A percentile compares a stretch with the other conserved stretches of the same genome.
Evolutionary conservation across 129 eudicot genomes (phyloP).

Genomic region (Mikania micrantha): DNA sequence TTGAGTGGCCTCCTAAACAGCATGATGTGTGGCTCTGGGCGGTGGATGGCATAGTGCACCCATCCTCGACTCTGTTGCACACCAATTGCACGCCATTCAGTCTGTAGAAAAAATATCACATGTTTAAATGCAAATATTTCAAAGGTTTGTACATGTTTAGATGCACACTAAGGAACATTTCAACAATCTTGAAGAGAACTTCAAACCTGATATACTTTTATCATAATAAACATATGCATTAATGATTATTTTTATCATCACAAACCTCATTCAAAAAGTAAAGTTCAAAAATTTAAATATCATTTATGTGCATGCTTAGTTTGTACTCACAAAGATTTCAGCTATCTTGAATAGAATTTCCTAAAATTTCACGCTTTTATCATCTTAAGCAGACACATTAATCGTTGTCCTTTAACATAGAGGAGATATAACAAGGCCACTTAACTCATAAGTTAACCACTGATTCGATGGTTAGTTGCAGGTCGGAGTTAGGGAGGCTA

Average conservation of each 20-base stretch:
- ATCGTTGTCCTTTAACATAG: too few species aligned
- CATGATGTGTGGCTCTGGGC: constrained; percentile 99
- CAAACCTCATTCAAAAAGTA: too few species aligned
- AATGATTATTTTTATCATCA: background rate
- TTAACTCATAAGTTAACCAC: too few species aligned
- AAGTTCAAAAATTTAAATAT: too few species aligned
- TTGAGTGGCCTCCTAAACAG: constrained; percentile 94
- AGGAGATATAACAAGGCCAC: too few species aligned
- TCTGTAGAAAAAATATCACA: constrained; percentile 26
- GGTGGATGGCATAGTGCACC: constrained; percentile 94
- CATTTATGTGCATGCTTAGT: too few species aligned
- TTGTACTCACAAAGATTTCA: too few species aligned
- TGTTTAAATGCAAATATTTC: background rate
- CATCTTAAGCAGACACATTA: too few species aligned
- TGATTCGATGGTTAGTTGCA: too few species aligned
- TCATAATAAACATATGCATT: background rate
- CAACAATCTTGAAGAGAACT: background rate
- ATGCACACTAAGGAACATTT: background rate
- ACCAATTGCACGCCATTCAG: constrained; percentile 95
- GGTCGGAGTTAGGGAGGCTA: too few species aligned
- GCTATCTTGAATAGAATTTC: too few species aligned
- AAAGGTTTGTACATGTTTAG: background rate
- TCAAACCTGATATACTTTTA: background rate
- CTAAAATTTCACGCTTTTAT: too few species aligned
- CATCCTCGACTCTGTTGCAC: constrained; percentile 99